Conservation (phyloP, 768 basidiomycete species). For the Auriscalpium orientale region DNA sequence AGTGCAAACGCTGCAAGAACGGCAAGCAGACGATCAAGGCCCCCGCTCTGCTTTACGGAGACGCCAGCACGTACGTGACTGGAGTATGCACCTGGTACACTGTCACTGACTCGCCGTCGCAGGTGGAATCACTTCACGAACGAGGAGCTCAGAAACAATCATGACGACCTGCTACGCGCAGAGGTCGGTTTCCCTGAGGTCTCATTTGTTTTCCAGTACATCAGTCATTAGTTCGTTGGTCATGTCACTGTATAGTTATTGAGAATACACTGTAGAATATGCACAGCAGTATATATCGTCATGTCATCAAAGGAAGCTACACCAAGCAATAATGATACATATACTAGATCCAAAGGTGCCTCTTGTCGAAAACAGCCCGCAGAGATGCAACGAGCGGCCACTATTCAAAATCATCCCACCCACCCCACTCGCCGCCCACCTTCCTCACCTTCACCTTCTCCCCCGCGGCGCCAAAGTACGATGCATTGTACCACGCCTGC, state of each 20-base stretch:
- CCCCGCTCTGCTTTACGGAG: slow-evolving; percentile 86
- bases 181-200: slow-evolving; percentile 80
- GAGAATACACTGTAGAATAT: background rate
- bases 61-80: slow-evolving; percentile 86
- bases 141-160: slow-evolving; percentile 77
- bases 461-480: slow-evolving; percentile 72
- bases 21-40: slow-evolving; percentile 80
- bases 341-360: background rate
- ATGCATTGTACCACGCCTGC: slow-evolving; percentile 69
- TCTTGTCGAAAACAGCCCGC: no score
- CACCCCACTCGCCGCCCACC: slow-evolving; percentile 64
- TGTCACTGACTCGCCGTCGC: background rate
- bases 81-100: background rate
- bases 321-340: background rate
- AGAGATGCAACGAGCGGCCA: background rate
- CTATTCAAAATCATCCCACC: slow-evolving; percentile 52
- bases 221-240: slow-evolving; percentile 56
- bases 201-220: slow-evolving; percentile 95
- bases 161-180: slow-evolving; percentile 90
- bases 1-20: slow-evolving; percentile 85
- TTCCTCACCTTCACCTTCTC: slow-evolving; percentile 71
- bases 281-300: no score
- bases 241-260: background rate
- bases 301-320: background rate
- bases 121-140: slow-evolving; percentile 99